Evolutionary conservation across 2,329 filamentous ascomycete genomes (phyloP), one percentile per base, ranked within the genome.

Genomic region (Xylaria sp.): DNA sequence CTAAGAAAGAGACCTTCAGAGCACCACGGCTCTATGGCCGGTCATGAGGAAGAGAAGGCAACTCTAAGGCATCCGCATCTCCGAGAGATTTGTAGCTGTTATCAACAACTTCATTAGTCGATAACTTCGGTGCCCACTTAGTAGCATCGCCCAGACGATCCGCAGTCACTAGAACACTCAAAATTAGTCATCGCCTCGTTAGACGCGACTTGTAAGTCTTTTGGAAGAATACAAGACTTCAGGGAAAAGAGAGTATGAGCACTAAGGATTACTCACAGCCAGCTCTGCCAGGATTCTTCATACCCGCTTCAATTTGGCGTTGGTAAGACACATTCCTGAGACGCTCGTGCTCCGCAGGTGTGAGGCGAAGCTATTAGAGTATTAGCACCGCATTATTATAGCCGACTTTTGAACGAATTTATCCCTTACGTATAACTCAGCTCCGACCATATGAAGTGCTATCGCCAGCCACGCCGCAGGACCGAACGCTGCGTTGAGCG

Each of bases 401-500:
- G 17, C 23, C 11, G 4, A 1, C 3, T 7, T 8, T 8, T 27
- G 3, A 6, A 21, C 2, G 2, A 47, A 11, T 6, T 6, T 1
- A 21, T 31, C 15, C 72, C 78, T 71, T 66, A 81, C 78, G 58
- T 83, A 83, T 38, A 82, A 37, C 69, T 85, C 83, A 0, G 81
- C 74, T 0, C 77, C 79, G 19, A 84, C 51, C 9, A 75, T 75
- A 65, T 89, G 85, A 1, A 88, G 51, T 0, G 77, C 63, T 2
- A 87, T 66, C 0, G 83, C 79, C 5, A 88, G 55, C 83, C 84
- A 88, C 1, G 81, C 57, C 0, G 81, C 79, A 67, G 81, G 78
- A 3, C 83, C 85, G 62, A 87, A 88, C 1, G 69, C 73, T 1
- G 81, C 51, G 17, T 80, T 76, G 15, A 87, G 70, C 0, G 76